Evolutionary conservation across 495 filamentous ascomycete species (phyloP).

Genomic region (Aspergillus avenaceus): DNA sequence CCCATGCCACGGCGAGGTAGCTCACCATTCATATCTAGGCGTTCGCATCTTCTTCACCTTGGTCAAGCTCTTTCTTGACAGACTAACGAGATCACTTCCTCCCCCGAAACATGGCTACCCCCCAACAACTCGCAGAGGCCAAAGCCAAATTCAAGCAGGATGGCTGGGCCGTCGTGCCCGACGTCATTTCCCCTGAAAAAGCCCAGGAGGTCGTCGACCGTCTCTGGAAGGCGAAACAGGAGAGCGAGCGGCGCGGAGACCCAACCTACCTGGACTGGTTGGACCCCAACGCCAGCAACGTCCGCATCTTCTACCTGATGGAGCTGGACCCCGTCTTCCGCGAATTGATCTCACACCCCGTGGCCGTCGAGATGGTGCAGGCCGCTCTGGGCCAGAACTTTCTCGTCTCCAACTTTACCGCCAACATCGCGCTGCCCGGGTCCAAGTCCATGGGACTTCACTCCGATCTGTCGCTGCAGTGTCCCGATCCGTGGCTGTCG

Average conservation of each 20-base stretch:
- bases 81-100: no score
- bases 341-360: constrained; percentile 1
- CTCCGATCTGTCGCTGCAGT: background rate
- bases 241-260: constrained; percentile 1
- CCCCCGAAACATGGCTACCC: background rate
- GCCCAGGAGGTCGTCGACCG: background rate
- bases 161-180: background rate
- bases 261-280: constrained; percentile 1
- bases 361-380: constrained; percentile 2
- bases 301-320: constrained; percentile 3
- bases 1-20: background rate
- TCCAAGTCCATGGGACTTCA: constrained; percentile 2
- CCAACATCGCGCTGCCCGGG: constrained; percentile 1
- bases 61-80: background rate
- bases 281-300: constrained; percentile 4
- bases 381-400: constrained; percentile 2
- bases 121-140: background rate
- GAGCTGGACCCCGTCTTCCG: constrained; percentile 4
- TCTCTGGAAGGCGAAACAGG: background rate
- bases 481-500: constrained; percentile 1
- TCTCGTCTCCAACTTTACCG: constrained; percentile 3
- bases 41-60: background rate
- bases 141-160: constrained; percentile 3
- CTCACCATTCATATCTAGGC: background rate
- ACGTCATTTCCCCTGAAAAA: constrained; percentile 1